Conservation (phyloP, 2,329 filamentous ascomycete genomes). For the Pseudogymnoascus sp. region DNA sequence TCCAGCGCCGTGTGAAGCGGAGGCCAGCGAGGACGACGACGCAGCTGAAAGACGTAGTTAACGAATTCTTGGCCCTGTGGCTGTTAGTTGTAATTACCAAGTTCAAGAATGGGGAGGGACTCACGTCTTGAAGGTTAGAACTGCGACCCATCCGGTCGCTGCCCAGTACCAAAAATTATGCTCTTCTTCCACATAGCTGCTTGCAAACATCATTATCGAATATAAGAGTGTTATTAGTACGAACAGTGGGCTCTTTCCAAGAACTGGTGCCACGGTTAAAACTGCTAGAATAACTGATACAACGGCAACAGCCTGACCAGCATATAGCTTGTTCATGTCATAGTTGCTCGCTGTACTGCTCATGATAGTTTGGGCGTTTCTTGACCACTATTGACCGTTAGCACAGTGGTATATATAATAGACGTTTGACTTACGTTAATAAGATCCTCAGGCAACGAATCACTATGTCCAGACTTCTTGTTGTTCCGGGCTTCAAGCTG, state of each 20-base stretch:
- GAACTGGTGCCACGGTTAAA: conserved; percentile 29
- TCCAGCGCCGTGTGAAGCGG: conserved; percentile 72
- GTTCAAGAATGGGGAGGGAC: not conserved
- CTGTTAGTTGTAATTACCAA: conserved; percentile 18
- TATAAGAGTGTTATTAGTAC: conserved; percentile 53
- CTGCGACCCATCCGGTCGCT: conserved; percentile 59
- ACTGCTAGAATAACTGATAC: conserved; percentile 28
- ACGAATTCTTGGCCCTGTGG: conserved; percentile 16
- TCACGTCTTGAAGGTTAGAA: conserved; percentile 40
- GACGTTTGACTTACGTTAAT: conserved; percentile 30
- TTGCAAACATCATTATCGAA: conserved; percentile 90
- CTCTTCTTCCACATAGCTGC: conserved; percentile 96
- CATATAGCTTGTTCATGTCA: conserved; percentile 54
- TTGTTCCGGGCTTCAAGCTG: conserved; percentile 14
- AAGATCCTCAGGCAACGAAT: conserved; percentile 37
- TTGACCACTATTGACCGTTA: conserved; percentile 31
- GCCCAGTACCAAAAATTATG: conserved; percentile 99
- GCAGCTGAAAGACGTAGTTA: conserved; percentile 18
- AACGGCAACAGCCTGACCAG: conserved; percentile 35
- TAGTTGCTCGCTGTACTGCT: conserved; percentile 92
- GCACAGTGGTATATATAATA: not conserved
- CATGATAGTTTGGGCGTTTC: conserved; percentile 60
- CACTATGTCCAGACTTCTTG: conserved; percentile 23
- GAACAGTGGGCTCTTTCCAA: conserved; percentile 27
- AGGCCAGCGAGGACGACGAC: conserved; percentile 50